Conservation (phyloP, 768 basidiomycete species). For the Boletus sp. region DNA sequence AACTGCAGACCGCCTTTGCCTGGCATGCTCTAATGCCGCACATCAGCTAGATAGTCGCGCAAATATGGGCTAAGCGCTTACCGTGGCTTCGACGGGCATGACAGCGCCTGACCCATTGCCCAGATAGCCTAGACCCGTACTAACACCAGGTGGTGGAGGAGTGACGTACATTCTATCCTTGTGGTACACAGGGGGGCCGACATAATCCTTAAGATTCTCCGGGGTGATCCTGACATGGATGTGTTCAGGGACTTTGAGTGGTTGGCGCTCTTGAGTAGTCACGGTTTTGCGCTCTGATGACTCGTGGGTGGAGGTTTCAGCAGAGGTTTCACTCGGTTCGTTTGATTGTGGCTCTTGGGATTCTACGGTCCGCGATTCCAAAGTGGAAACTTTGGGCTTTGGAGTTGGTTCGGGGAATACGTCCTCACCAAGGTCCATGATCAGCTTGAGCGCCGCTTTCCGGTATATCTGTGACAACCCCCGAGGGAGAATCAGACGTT, state of each 20-base stretch:
- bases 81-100: constrained; percentile 95
- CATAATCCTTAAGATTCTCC: constrained; percentile 92
- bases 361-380: constrained; percentile 42
- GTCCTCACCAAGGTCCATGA: constrained; percentile 86
- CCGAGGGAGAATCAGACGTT: neutral
- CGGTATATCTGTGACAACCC: constrained; percentile 75
- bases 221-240: constrained; percentile 81
- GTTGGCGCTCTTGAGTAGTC: constrained; percentile 77
- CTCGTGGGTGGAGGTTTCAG: constrained; percentile 17
- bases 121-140: constrained; percentile 91
- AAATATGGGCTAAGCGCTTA: constrained; percentile 35
- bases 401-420: constrained; percentile 67
- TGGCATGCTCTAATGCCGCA: constrained; percentile 73
- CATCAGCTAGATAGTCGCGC: neutral
- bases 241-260: constrained; percentile 72
- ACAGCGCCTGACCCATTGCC: constrained; percentile 96
- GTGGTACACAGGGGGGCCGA: constrained; percentile 93
- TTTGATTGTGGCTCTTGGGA: constrained; percentile 47
- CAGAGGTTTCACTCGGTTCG: constrained; percentile 29
- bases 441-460: constrained; percentile 90
- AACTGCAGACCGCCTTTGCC: constrained; percentile 90
- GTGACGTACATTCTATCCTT: constrained; percentile 86
- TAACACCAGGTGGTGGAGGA: constrained; percentile 86
- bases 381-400: constrained; percentile 12
- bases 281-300: constrained; percentile 45